These are phyloP conservation scores for Abelmoschus esculentus DNA, from an alignment of 345 rosid genomes.

Conservation along the genomic window DNA sequence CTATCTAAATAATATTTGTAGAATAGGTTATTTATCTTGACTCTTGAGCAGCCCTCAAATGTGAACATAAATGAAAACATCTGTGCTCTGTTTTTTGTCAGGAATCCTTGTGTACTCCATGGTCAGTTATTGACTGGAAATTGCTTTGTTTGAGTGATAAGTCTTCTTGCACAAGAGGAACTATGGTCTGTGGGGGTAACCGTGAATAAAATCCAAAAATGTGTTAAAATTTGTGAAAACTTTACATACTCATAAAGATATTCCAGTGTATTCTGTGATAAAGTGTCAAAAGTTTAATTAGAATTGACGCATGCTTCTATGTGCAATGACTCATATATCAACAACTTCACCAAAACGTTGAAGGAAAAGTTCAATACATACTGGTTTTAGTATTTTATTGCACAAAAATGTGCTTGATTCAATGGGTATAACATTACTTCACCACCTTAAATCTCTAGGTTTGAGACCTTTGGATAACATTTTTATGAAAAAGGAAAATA, in stretches of 20 bases:
- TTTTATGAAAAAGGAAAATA: too few relatives aligned
- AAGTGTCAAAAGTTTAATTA: slow-evolving; percentile 59
- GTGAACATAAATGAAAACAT: slow-evolving; percentile 43
- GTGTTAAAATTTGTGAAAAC: slow-evolving; percentile 81
- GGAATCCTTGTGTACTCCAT: slow-evolving; percentile 47
- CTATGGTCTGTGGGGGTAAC: slow-evolving; percentile 35
- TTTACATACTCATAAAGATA: slow-evolving; percentile 56
- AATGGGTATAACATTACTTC: too few relatives aligned
- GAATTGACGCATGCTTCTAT: slow-evolving; percentile 51
- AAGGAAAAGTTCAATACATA: slow-evolving; percentile 64
- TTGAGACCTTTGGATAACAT: too few relatives aligned
- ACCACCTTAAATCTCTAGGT: too few relatives aligned
- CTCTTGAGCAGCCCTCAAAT: slow-evolving; percentile 44
- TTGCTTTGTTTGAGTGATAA: slow-evolving; percentile 64
- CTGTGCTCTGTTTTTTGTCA: slow-evolving; percentile 48
- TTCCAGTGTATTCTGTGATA: slow-evolving; percentile 61
- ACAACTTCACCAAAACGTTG: slow-evolving; percentile 51
- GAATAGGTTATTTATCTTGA: slow-evolving; percentile 51
- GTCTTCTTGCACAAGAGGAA: slow-evolving; percentile 61
- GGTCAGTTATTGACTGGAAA: slow-evolving; percentile 61
- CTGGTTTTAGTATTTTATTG: slow-evolving; percentile 26
- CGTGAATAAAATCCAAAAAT: slow-evolving; percentile 61
- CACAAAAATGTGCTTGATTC: too few relatives aligned
- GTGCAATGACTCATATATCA: slow-evolving; percentile 53
- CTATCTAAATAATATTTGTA: slow-evolving; percentile 75